Base-by-base conservation (phyloP, 192 early-diverging fungal genomes). In the Thoreauomyces humboldtii region DNA sequence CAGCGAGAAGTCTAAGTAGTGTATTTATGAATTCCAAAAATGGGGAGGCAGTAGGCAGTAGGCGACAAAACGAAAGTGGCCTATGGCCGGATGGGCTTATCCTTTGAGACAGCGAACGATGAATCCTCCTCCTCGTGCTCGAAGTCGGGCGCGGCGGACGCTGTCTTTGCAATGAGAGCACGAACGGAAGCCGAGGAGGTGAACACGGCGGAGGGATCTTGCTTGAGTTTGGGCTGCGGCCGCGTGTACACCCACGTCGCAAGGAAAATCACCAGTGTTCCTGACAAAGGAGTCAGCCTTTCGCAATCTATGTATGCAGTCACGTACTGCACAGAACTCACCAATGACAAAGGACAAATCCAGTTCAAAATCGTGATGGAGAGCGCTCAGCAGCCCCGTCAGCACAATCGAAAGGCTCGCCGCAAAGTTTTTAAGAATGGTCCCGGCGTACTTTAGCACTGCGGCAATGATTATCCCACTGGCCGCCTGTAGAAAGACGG, bases 371-470 rank as follows among this genome's bases (percentile, higher is more conserved):
- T 7, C 19, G 50, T 52, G 29, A 52, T 31, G 27, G 25, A 52
- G n/a, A n/a, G n/a, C n/a, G 50, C 50, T 52, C 6, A 52, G 50
- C 24, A 52, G 6, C 6, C 50, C 32, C 27, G 27, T 52, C 25
- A 31, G 15, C 25, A 52, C 50, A 31, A 52, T 52, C 5, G 50
- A 15, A 27, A 52, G 14, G 24, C 50, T 52, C 4, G 50, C 50
- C 27, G 50, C 50, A 52, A 52, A 52, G 27, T 52, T 52, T 29
- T 52, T 52, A 2, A 52, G 5, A 31, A 52, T 52, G 19, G 55
- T 57, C 11, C 33, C 33, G 28, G 55, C 55, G 35, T 57, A 57
- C 38, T 57, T 57, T 12, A 57, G 31, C 4, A 57, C 55, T 3
- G 33, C 35, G 15, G 55, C 29, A 27, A 57, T 37, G 55, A 57